These are phyloP conservation scores for Cercospora janseana DNA, from an alignment of 2,329 filamentous ascomycete genomes.

Conservation along the genomic window DNA sequence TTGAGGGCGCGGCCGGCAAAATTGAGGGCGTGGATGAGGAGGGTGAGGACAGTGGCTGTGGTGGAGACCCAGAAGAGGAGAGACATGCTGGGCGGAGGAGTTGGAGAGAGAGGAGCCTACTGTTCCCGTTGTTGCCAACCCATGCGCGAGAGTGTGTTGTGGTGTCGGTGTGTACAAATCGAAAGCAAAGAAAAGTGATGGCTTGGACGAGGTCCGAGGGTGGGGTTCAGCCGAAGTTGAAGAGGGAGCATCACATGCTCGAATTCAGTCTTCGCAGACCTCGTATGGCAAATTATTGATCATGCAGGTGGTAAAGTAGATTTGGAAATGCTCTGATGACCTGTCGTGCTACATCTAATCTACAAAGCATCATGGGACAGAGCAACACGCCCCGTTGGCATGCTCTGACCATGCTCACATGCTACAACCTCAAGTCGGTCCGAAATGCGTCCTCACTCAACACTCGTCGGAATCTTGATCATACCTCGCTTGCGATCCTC, in stretches of 20 bases:
- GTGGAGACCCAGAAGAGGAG: constrained; percentile 33
- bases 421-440: background rate
- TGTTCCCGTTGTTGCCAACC: background rate
- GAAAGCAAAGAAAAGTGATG: constrained; percentile 1
- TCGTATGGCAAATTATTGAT: no score
- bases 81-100: constrained; percentile 22
- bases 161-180: constrained; percentile 6
- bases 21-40: constrained; percentile 39
- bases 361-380: constrained; percentile 6
- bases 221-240: constrained; percentile 15
- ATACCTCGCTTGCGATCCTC: constrained; percentile 62
- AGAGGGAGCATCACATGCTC: constrained; percentile 13
- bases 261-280: no score
- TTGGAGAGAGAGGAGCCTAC: no score
- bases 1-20: constrained; percentile 35
- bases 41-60: constrained; percentile 31
- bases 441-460: constrained; percentile 41
- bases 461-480: constrained; percentile 62
- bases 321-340: background rate
- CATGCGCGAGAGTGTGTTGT: constrained; percentile 5
- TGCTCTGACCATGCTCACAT: constrained; percentile 1
- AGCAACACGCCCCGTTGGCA: background rate
- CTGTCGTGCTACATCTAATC: constrained; percentile 12
- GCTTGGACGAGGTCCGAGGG: constrained; percentile 12
- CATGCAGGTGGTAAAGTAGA: background rate